Percentiles rank a stretch among this genome's conserved stretches.
These are phyloP conservation scores for Suillus placidus DNA, from an alignment of 768 basidiomycete genomes.

Conservation along the genomic window DNA sequence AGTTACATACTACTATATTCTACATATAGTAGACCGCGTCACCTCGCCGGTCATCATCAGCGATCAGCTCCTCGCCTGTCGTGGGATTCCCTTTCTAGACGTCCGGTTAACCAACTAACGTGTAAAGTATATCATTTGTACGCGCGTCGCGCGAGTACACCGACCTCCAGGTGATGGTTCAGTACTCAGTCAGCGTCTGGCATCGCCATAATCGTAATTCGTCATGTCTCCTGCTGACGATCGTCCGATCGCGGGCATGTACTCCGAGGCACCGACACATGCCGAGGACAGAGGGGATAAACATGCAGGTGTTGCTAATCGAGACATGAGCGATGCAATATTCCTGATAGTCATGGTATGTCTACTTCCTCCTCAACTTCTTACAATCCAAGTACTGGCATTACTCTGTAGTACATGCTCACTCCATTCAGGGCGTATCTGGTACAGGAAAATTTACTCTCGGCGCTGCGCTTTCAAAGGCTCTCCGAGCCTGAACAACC, in stretches of 20 bases:
- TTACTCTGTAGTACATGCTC: neutral
- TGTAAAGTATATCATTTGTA: neutral
- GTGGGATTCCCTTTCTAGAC: neutral
- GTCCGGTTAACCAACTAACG: neutral
- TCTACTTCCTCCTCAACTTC: neutral
- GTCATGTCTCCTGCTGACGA: neutral
- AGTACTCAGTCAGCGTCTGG: neutral
- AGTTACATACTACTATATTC: neutral
- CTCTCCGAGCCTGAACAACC: conserved; percentile 42
- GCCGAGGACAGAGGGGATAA: neutral
- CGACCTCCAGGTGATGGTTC: too few species aligned
- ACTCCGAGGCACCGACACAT: neutral
- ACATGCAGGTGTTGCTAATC: neutral
- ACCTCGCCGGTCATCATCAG: neutral
- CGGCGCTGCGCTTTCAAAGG: conserved; percentile 58
- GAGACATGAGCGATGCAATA: conserved; percentile 16
- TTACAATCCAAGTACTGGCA: neutral
- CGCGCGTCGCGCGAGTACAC: neutral
- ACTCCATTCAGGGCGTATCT: conserved; percentile 59
- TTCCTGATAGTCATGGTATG: conserved; percentile 57
- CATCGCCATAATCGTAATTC: neutral
- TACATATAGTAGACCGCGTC: neutral
- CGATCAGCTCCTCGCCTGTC: neutral
- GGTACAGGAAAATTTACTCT: conserved; percentile 77
- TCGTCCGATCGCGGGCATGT: too few species aligned